Conservation (phyloP, 495 filamentous ascomycete genomes). For the Penicillium cataractarum region DNA sequence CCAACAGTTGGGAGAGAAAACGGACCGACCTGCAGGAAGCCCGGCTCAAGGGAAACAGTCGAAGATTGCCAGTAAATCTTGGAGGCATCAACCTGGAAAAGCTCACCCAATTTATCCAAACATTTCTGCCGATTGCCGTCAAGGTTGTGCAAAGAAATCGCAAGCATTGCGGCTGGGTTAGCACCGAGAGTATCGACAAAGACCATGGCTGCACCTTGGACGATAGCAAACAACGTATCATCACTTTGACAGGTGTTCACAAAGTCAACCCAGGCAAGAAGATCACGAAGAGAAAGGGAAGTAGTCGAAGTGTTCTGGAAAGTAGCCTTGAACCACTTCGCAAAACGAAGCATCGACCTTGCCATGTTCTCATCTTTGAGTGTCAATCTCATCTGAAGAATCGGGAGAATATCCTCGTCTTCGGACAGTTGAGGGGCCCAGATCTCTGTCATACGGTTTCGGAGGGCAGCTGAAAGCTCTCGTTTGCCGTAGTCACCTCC, state of each 20-base stretch:
- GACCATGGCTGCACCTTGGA: conserved; percentile 92
- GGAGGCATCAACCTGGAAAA: conserved; percentile 66
- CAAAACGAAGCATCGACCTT: conserved; percentile 75
- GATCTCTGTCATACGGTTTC: conserved; percentile 98
- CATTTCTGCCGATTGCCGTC: conserved; percentile 69
- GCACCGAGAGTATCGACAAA: conserved; percentile 95
- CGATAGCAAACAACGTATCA: conserved; percentile 60
- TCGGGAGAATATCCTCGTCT: conserved; percentile 81
- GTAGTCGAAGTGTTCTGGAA: conserved; percentile 73
- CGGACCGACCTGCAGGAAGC: conserved; percentile 64
- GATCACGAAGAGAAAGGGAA: conserved; percentile 85
- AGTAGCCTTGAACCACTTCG: conserved; percentile 84
- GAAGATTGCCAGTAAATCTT: conserved; percentile 63
- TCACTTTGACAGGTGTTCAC: conserved; percentile 64
- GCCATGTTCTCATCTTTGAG: conserved; percentile 50
- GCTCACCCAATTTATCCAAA: conserved; percentile 67
- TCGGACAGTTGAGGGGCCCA: conserved; percentile 89
- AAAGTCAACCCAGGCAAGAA: conserved; percentile 92
- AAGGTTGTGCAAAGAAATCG: conserved; percentile 60
- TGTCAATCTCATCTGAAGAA: conserved; percentile 74
- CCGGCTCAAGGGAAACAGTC: conserved; percentile 49
- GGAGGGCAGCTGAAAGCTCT: conserved; percentile 90
- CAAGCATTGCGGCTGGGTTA: conserved; percentile 83
- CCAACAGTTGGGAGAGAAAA: conserved; percentile 65
- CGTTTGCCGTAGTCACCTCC: conserved; percentile 98